Evolutionary conservation across 2,329 filamentous ascomycete species (phyloP), one percentile per base, ranked within the genome.

Genomic region (Aspergillus jensenii): DNA sequence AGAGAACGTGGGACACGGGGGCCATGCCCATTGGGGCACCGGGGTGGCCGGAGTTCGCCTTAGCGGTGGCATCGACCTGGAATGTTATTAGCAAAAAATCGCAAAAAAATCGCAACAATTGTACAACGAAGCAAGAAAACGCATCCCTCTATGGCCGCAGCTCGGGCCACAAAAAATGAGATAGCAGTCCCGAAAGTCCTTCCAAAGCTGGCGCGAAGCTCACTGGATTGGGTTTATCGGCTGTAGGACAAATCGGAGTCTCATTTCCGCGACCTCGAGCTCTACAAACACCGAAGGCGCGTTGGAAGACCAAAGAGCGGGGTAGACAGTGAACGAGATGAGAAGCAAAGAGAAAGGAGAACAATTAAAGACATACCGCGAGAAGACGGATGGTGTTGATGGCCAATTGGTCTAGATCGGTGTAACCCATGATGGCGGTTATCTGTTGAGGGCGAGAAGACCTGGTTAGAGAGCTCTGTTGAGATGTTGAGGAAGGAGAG

Each of bases 1-100:
- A 99, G 66, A 99, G 87, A 73, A 98, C 91, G 85, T 98, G 95
- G 78, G 95, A 89, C 74, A 93, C 87, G 63, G 95, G 93, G 74
- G 95, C 95, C 91, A 98, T 85, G 75, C 86, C 88, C 95, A 99
- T 99, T 73, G 95, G 95, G 78, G 95, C 95, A 85, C 95, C 95
- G 73, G 95, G 95, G 83, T 99, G 95, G 76, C 95, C 95, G 66
- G 93, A 97, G 87, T 98, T 98, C 78, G 93, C 91, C 78, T 90
- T 84, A 80, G 88, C 88, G 74, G 93, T 97, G 78, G 93, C 95
- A 97, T 99, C 95, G 83, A 92, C 90, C 95, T 99, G 76, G 61
- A 68, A 27, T 17, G 45, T 2, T 31, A 55, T 66, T 55, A 66
- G 61, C 19, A 52, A 19, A 23, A 56, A 44, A 17, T 17, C 17